Conservation (phyloP, 352 stramenopile species). For the Elongisporangium senticosum region DNA sequence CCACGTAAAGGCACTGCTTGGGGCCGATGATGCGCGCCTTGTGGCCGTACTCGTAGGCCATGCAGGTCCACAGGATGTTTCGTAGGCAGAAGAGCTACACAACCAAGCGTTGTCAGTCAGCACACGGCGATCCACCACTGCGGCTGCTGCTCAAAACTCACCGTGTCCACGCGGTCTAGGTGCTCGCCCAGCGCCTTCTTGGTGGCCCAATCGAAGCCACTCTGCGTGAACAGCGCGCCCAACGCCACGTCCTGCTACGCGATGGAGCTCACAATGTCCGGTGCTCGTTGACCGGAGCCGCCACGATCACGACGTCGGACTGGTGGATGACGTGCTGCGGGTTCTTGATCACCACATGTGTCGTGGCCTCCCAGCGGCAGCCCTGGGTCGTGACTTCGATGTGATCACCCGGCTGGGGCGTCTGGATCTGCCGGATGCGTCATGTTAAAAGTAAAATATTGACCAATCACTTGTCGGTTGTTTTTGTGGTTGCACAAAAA, state of each 20-base stretch:
- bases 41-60: slow-evolving; percentile 83
- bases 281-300: slow-evolving; percentile 86
- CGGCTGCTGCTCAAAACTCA: slow-evolving; percentile 18
- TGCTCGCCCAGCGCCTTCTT: slow-evolving; percentile 82
- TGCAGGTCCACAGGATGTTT: slow-evolving; percentile 94
- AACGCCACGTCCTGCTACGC: slow-evolving; percentile 78
- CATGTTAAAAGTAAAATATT: too few relatives aligned
- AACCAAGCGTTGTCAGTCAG: slow-evolving; percentile 3
- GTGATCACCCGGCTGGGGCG: slow-evolving; percentile 61
- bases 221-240: slow-evolving; percentile 88
- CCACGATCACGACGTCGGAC: slow-evolving; percentile 87
- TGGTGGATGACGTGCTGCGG: slow-evolving; percentile 81
- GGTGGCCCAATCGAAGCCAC: slow-evolving; percentile 89
- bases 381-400: slow-evolving; percentile 79
- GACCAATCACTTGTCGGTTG: too few relatives aligned
- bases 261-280: slow-evolving; percentile 70
- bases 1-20: slow-evolving; percentile 89
- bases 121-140: too few relatives aligned
- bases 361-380: slow-evolving; percentile 79
- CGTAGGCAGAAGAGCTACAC: slow-evolving; percentile 88
- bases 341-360: slow-evolving; percentile 76
- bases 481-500: too few relatives aligned
- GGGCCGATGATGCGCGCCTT: slow-evolving; percentile 88
- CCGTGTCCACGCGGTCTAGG: slow-evolving; percentile 52
- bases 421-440: slow-evolving; percentile 78